Conservation (phyloP, 352 stramenopile genomes). For the Phytophthora foliorum region DNA sequence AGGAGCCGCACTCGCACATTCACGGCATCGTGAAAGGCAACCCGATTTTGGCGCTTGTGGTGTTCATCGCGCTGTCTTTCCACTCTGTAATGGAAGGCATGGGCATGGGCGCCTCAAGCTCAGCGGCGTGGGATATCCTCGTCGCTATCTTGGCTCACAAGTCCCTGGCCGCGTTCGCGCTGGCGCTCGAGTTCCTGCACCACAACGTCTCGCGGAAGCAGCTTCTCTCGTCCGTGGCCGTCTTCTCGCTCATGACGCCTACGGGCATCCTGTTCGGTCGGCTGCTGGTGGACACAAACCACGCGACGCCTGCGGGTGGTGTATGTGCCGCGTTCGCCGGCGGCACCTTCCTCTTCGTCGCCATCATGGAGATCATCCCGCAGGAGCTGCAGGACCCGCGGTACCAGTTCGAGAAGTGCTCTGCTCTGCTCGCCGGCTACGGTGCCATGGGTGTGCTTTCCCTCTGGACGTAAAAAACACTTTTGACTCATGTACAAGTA, state of each 20-base stretch:
- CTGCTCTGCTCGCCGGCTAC: slow-evolving; percentile 68
- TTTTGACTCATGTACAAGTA: slow-evolving; percentile 32
- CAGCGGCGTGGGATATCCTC: slow-evolving; percentile 79
- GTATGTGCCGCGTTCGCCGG: slow-evolving; percentile 81
- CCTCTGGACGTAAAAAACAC: slow-evolving; percentile 67
- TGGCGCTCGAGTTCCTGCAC: slow-evolving; percentile 77
- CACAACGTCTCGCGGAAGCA: slow-evolving; percentile 56
- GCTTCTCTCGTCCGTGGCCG: slow-evolving; percentile 52
- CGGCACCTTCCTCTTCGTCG: slow-evolving; percentile 86
- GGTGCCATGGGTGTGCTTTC: slow-evolving; percentile 72
- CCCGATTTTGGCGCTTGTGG: slow-evolving; percentile 69
- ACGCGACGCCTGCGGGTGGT: slow-evolving; percentile 60
- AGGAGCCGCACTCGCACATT: slow-evolving; percentile 63
- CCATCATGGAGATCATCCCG: slow-evolving; percentile 85
- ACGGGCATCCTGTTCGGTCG: slow-evolving; percentile 72
- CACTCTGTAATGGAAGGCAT: slow-evolving; percentile 90
- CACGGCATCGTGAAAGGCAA: slow-evolving; percentile 74
- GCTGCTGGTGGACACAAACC: slow-evolving; percentile 53
- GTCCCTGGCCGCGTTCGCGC: slow-evolving; percentile 77
- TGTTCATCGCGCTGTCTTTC: slow-evolving; percentile 87
- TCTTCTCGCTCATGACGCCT: slow-evolving; percentile 85
- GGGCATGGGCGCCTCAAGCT: slow-evolving; percentile 72
- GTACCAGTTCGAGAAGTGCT: slow-evolving; percentile 61
- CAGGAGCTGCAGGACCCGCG: slow-evolving; percentile 75
- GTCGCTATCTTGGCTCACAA: slow-evolving; percentile 88